Percentiles rank a stretch among this genome's conserved stretches.
These are phyloP conservation scores for Skeletonema costatum DNA, from an alignment of 108 stramenopile species.

Conservation along the genomic window DNA sequence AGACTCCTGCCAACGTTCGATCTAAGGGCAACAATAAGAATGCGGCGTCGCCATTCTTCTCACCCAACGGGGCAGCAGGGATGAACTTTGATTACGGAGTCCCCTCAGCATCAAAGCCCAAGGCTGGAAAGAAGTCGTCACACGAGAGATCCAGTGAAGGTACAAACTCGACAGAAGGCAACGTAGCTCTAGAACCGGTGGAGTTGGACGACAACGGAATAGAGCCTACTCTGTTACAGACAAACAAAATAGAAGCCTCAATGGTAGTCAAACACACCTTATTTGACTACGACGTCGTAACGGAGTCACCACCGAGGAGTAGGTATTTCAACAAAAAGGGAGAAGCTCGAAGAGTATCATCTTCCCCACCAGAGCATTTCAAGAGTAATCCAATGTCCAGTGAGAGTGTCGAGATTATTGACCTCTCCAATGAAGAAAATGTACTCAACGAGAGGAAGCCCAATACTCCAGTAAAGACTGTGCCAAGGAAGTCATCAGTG, in stretches of 20 bases:
- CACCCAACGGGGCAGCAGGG: constrained; percentile 14
- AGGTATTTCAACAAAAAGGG: neutral
- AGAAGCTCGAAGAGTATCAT: constrained; percentile 36
- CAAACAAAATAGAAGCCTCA: neutral
- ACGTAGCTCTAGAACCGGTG: neutral
- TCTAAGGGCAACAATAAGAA: neutral
- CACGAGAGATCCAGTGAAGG: neutral
- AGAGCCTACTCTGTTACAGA: neutral
- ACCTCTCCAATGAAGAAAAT: constrained; percentile 22
- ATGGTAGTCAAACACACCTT: neutral
- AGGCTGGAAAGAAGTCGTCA: neutral
- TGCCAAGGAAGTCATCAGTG: constrained; percentile 10
- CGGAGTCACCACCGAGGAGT: constrained; percentile 23
- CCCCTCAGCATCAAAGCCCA: neutral
- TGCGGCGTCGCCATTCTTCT: constrained; percentile 16
- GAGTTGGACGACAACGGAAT: neutral
- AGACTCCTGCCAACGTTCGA: neutral
- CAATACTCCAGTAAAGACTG: neutral
- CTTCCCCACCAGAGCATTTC: constrained; percentile 17
- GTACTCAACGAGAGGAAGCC: neutral
- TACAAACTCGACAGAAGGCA: neutral
- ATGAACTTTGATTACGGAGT: constrained; percentile 32
- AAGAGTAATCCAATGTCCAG: constrained; percentile 6
- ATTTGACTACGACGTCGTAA: constrained; percentile 19
- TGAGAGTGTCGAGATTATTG: constrained; percentile 23